These are phyloP conservation scores for Penicillium sp. DNA, from an alignment of 2,329 filamentous ascomycete genomes.

Conservation along the genomic window DNA sequence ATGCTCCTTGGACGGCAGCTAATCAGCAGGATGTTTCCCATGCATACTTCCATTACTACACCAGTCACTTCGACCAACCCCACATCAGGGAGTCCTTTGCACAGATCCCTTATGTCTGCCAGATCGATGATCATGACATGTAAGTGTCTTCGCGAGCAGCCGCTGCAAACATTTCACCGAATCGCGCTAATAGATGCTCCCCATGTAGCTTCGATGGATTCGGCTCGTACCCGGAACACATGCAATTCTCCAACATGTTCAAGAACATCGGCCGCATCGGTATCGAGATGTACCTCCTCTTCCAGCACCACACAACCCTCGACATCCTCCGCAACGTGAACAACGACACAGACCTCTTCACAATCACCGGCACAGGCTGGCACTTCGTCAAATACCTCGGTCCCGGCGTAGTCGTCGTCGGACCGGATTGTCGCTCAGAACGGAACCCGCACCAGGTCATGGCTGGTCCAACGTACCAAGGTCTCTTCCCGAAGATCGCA, in stretches of 20 bases:
- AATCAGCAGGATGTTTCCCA: slow-evolving; percentile 94
- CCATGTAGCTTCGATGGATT: slow-evolving; percentile 81
- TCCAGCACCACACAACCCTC: slow-evolving; percentile 95
- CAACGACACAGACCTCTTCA: slow-evolving; percentile 89
- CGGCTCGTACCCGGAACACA: slow-evolving; percentile 94
- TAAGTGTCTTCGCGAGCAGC: slow-evolving; percentile 53
- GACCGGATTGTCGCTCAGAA: slow-evolving; percentile 88
- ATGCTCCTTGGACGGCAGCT: slow-evolving; percentile 83
- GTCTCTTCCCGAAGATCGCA: slow-evolving; percentile 91
- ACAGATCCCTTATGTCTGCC: slow-evolving; percentile 89
- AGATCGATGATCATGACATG: slow-evolving; percentile 97
- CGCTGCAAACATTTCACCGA: neutral
- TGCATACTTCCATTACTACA: slow-evolving; percentile 98
- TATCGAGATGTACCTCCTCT: slow-evolving; percentile 95
- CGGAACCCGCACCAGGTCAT: slow-evolving; percentile 86
- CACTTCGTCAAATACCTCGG: slow-evolving; percentile 97
- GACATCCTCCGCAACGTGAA: slow-evolving; percentile 87
- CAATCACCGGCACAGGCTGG: slow-evolving; percentile 95
- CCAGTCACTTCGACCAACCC: slow-evolving; percentile 95
- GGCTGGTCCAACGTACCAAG: slow-evolving; percentile 94
- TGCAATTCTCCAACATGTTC: slow-evolving; percentile 97
- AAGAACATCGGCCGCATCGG: slow-evolving; percentile 96
- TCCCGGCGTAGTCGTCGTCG: slow-evolving; percentile 82
- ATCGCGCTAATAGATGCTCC: slow-evolving; percentile 15
- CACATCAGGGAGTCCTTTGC: slow-evolving; percentile 93